These are phyloP conservation scores for Candida montana DNA, from an alignment of 805 yeast genomes.

Conservation along the genomic window DNA sequence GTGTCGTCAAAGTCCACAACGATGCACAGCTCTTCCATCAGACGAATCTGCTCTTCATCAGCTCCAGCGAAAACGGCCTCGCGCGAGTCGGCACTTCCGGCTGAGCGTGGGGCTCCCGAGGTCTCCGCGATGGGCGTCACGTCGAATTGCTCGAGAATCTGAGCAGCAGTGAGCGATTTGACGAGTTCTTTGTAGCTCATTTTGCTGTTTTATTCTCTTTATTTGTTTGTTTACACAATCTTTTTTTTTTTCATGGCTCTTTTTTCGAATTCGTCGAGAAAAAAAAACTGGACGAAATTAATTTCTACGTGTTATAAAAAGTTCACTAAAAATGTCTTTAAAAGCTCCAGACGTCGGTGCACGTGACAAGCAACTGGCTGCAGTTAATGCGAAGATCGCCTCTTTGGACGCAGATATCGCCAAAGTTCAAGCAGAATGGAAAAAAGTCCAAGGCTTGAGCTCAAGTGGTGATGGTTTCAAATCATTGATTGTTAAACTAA, in stretches of 20 bases:
- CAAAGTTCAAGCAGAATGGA: constrained; percentile 43
- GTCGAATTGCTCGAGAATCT: constrained; percentile 57
- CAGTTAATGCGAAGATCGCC: constrained; percentile 34
- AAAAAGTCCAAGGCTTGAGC: constrained; percentile 26
- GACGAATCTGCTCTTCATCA: constrained; percentile 86
- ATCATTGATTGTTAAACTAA: constrained; percentile 41
- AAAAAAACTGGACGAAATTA: neutral
- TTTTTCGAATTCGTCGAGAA: neutral
- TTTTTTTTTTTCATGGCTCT: neutral
- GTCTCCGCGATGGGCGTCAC: constrained; percentile 58
- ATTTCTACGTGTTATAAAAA: too few species aligned
- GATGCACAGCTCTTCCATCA: constrained; percentile 96
- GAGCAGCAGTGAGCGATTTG: constrained; percentile 40
- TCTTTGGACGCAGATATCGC: constrained; percentile 16
- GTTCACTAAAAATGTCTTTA: constrained; percentile 38
- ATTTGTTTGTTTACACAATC: constrained; percentile 4
- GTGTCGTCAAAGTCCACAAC: constrained; percentile 83
- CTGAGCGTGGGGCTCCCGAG: constrained; percentile 48
- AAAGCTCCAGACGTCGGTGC: constrained; percentile 71
- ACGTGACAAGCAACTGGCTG: constrained; percentile 42
- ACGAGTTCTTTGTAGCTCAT: constrained; percentile 47
- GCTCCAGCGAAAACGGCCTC: constrained; percentile 71
- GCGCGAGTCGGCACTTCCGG: constrained; percentile 25
- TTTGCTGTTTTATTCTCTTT: neutral
- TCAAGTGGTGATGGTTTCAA: constrained; percentile 3